Base-by-base conservation (phyloP, 2,329 filamentous ascomycete species). In the Cadophora gregata region DNA sequence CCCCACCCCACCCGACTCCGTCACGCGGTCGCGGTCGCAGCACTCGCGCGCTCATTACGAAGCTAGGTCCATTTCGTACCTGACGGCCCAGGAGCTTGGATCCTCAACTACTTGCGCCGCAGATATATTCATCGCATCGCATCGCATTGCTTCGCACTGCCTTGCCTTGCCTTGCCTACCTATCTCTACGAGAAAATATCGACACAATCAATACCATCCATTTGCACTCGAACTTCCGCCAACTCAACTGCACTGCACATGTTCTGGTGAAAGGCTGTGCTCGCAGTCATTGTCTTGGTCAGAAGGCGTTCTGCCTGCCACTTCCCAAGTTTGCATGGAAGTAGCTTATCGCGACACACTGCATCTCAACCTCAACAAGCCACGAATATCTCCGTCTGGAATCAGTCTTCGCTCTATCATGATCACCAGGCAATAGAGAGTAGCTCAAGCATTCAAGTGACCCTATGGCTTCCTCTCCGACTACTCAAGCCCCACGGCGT, bases 401-500 rank as follows among this genome's bases (percentile, higher is more conserved):
- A 60, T 25, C 53, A 24, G 21, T 59, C 60, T 59, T 63, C 21
- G 27, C 24, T 63, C 45, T 63, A 67, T 45, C 64, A 74, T 74
- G 71, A 64, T 74, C 65, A 70, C 66, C 45, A 62, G 64, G 65
- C 66, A 71, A 61, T 67, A 65, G 67, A 64, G 45, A 48, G 21
- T 2, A 53, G 50, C 24, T 25, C 29, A 25, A 31, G 61, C 27
- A 31, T 53, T 42, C 42, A 59, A 61, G 24, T 24, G 67, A 51
- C 62, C 66, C 53, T 29, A 76, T 76, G 73, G 71, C 69, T 63
- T 70, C 67, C 5, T 68, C 38, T 24, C 67, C 73, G 21, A 38
- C 63, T 19, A 66, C 66, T 24, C 68, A 67, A 9, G 48, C 59
- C 8, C 25, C 65, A 19, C 69, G 69, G 47, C 74, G 74, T 31